phyloP scores from a whole-genome alignment of 352 stramenopile genomes.

The Phytophthora chlamydospora region DNA sequence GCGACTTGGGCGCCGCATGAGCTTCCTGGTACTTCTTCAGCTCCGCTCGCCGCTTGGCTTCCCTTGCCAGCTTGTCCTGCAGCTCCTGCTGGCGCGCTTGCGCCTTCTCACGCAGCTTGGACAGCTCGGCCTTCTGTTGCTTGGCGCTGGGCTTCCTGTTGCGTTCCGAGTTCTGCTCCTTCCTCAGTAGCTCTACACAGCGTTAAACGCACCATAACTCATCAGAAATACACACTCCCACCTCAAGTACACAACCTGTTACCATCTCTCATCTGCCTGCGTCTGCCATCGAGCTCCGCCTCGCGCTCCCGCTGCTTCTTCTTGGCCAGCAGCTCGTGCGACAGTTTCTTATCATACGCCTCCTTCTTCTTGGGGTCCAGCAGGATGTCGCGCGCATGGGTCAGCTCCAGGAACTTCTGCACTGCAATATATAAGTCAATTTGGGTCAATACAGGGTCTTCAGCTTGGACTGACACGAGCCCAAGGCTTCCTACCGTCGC shows the following conservation, averaged over 20 bases:
- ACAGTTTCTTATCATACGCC: conserved; percentile 83
- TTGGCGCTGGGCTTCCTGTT: conserved; percentile 38
- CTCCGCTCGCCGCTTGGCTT: conserved; percentile 49
- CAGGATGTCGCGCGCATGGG: conserved; percentile 74
- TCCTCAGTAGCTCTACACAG: conserved; percentile 61
- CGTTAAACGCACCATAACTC: background rate
- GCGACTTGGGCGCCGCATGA: conserved; percentile 48
- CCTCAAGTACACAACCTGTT: conserved; percentile 1
- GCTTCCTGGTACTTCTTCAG: conserved; percentile 31
- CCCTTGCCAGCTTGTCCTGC: conserved; percentile 50
- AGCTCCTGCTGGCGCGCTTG: conserved; percentile 62
- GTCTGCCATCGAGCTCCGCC: conserved; percentile 58
- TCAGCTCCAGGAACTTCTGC: conserved; percentile 85
- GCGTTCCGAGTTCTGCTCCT: conserved; percentile 55
- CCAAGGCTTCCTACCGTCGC: conserved; percentile 56
- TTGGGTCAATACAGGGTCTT: conserved; percentile 2
- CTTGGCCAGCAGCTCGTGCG: conserved; percentile 60
- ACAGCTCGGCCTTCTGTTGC: conserved; percentile 54
- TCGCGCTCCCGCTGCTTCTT: conserved; percentile 76
- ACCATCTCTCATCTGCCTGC: conserved; percentile 72
- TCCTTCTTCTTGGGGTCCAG: conserved; percentile 83
- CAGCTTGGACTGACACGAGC: background rate
- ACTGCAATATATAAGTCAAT: conserved; percentile 37
- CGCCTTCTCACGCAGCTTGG: conserved; percentile 57
- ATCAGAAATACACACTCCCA: background rate